Conservation (phyloP, 495 filamentous ascomycete species). For the Friedmanniomyces simplex region DNA sequence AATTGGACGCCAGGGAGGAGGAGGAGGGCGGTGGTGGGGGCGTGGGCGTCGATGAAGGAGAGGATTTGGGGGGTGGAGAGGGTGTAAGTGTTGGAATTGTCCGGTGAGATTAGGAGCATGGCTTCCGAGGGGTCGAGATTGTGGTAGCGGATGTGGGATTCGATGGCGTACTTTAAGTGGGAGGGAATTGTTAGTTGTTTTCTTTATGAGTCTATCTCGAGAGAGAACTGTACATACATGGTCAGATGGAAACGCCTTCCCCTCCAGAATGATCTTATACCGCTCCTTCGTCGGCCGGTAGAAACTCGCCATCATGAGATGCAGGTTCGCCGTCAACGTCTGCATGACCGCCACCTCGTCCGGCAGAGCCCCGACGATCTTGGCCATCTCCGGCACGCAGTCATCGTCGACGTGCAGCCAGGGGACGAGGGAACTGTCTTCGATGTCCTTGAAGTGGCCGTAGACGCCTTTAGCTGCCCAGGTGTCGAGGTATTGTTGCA, state of each 20-base stretch:
- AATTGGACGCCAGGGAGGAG: conserved; percentile 88
- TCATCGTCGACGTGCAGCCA: conserved; percentile 74
- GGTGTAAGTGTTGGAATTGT: conserved; percentile 37
- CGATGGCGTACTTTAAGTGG: conserved; percentile 60
- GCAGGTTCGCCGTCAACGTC: conserved; percentile 83
- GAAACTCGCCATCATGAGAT: conserved; percentile 84
- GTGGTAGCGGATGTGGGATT: conserved; percentile 79
- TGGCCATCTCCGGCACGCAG: conserved; percentile 62
- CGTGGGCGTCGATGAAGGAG: conserved; percentile 64
- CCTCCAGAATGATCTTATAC: conserved; percentile 87
- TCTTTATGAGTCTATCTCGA: not conserved
- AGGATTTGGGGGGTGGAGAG: conserved; percentile 66
- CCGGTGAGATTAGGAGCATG: conserved; percentile 67
- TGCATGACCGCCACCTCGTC: conserved; percentile 89
- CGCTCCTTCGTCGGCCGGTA: conserved; percentile 65
- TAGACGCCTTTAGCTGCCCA: conserved; percentile 92
- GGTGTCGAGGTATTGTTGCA: conserved; percentile 67
- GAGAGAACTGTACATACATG: conserved; percentile 43
- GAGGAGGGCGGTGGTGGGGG: conserved; percentile 63
- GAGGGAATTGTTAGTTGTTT: too few species aligned
- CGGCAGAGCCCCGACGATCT: conserved; percentile 69
- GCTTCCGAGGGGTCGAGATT: conserved; percentile 53
- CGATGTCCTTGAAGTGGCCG: conserved; percentile 80
- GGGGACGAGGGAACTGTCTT: conserved; percentile 60
- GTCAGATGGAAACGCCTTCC: conserved; percentile 90